Evolutionary conservation across 495 filamentous ascomycete species (phyloP).

Genomic region (Aspergillus taichungensis): DNA sequence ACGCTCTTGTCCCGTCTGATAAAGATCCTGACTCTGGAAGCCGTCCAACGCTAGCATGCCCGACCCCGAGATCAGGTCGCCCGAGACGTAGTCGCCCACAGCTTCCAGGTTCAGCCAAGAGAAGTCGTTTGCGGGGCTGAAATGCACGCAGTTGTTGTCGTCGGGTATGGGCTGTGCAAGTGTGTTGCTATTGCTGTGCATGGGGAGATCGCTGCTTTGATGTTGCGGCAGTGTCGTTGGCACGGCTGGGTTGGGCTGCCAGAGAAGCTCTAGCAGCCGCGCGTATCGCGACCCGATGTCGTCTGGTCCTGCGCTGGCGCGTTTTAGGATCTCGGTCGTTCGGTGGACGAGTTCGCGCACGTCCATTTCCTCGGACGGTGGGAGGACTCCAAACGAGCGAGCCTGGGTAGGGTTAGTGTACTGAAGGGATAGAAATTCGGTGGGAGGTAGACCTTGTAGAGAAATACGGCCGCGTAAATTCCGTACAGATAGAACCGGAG

Average conservation of each 20-base stretch:
- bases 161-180: slow-evolving; percentile 24
- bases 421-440: not conserved
- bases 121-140: slow-evolving; percentile 46
- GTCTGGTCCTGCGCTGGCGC: slow-evolving; percentile 43
- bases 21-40: slow-evolving; percentile 29
- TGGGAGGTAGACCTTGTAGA: slow-evolving; percentile 37
- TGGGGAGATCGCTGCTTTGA: slow-evolving; percentile 23
- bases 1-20: slow-evolving; percentile 24
- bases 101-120: slow-evolving; percentile 50
- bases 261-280: slow-evolving; percentile 45
- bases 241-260: slow-evolving; percentile 28
- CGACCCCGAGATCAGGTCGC: slow-evolving; percentile 30
- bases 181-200: slow-evolving; percentile 17
- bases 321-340: slow-evolving; percentile 42
- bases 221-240: slow-evolving; percentile 18
- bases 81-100: slow-evolving; percentile 47
- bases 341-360: slow-evolving; percentile 44
- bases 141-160: slow-evolving; percentile 30
- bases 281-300: slow-evolving; percentile 49
- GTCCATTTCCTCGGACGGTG: slow-evolving; percentile 40
- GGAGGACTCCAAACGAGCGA: slow-evolving; percentile 47
- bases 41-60: slow-evolving; percentile 31
- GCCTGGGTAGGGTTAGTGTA: slow-evolving; percentile 17
- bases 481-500: slow-evolving; percentile 51
- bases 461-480: slow-evolving; percentile 48